Base-by-base conservation (phyloP, 2,329 filamentous ascomycete species). In the Tolypocladium nubicola region DNA sequence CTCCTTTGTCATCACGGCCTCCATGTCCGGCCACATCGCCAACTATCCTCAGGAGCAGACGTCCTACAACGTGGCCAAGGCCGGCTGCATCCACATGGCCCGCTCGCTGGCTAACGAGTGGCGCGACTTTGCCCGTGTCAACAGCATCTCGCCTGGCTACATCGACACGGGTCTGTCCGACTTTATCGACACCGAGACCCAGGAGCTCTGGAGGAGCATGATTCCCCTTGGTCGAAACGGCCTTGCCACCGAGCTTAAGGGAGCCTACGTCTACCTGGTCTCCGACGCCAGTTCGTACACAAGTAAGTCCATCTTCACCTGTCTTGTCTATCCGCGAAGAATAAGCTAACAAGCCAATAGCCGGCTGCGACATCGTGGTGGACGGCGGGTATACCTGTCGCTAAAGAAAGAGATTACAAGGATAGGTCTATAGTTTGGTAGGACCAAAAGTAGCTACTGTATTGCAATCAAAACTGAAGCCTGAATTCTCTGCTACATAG, bases 181-280 rank as follows among this genome's bases (percentile, higher is more conserved):
- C 66, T 88, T 88, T 61, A 77, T 86, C n/a, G 78, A 82, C 9
- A 61, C 76, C 30, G 82, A 88, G 68, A 88, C 82, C 14, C 87
- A 90, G 76, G 77, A 83, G 56, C 79, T 89, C 60, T 90, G 88
- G 87, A 79, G 80, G 66, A 80, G 81, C 66, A 89, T 89, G 79
- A 90, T 88, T 55, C 87, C 87, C 52, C 84, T 90, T 80, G 85
- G 80, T 43, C 76, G 88, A 64, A 83, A 89, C 66, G 87, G 86
- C 5, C 73, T 83, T 56, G 75, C 82, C 1, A 82, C 85, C 65
- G 88, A 91, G 76, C 75, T 90, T 63, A 89, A 89, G 75, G 87
- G 85, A 9, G 86, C 86, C n/a, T 93, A 87, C 69, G 76, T 92
- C 55, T 92, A 90, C 72, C 78, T 93, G 43, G 83, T 87, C 39